Evolutionary conservation across 306 rosid genomes (phyloP).

Genomic region (Lathyrus oleraceus): DNA sequence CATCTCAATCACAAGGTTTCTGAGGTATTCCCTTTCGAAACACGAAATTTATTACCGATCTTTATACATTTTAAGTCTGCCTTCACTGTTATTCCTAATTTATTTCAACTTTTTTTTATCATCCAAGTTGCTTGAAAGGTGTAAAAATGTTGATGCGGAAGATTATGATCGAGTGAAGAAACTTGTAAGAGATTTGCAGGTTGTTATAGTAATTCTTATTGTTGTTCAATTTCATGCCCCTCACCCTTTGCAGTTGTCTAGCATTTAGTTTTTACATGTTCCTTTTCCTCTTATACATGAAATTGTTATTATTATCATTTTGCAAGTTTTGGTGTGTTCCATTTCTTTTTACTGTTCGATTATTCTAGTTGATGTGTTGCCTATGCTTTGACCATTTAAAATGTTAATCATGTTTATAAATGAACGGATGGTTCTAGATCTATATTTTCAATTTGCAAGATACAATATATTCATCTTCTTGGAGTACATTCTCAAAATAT

Average conservation of each 20-base stretch:
- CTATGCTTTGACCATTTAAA: constrained; percentile 4
- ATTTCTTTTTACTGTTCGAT: background rate
- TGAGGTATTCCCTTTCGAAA: constrained; percentile 65
- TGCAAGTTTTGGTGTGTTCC: too few relatives aligned
- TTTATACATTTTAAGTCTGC: background rate
- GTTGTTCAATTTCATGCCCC: background rate
- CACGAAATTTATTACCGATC: background rate
- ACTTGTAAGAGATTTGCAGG: constrained; percentile 69
- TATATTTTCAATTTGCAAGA: background rate
- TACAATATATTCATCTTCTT: background rate
- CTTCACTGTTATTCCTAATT: background rate
- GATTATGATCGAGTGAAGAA: constrained; percentile 77
- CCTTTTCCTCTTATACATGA: background rate
- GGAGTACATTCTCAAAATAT: background rate
- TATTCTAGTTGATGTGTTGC: background rate
- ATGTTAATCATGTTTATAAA: background rate
- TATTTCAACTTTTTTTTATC: constrained; percentile 13
- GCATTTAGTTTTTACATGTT: background rate
- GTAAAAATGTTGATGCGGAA: constrained; percentile 65
- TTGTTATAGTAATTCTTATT: constrained; percentile 27
- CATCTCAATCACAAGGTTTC: constrained; percentile 55
- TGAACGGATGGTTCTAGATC: background rate
- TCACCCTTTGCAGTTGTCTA: constrained; percentile 7
- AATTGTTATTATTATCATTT: too few relatives aligned
- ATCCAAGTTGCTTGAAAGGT: constrained; percentile 65